A percentile compares a stretch with the other conserved stretches of the same genome.
Evolutionary conservation across 192 early-diverging fungal species (phyloP).

Genomic region (Coemansia pectinata): DNA sequence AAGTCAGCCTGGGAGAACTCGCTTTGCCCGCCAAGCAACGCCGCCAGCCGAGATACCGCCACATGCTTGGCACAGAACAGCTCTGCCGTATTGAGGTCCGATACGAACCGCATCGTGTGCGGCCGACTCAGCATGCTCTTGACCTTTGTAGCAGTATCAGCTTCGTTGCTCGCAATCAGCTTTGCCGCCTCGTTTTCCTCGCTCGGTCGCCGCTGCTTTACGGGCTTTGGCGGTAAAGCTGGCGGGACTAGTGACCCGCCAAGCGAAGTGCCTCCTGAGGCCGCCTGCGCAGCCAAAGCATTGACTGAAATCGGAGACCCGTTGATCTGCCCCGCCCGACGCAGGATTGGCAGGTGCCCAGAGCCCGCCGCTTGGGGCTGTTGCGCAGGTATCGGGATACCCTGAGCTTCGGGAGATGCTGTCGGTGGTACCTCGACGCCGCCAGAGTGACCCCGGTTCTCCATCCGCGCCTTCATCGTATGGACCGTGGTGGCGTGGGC

Average conservation of each 20-base stretch:
- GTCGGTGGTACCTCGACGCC: conserved; percentile 14
- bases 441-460: conserved; percentile 27
- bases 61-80: conserved; percentile 82
- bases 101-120: conserved; percentile 52
- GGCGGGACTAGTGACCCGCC: not conserved
- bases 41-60: conserved; percentile 75
- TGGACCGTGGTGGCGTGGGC: conserved; percentile 45
- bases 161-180: conserved; percentile 17
- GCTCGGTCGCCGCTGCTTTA: conserved; percentile 41
- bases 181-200: conserved; percentile 26
- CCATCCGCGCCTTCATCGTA: conserved; percentile 54
- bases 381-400: not conserved
- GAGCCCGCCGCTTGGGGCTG: conserved; percentile 17
- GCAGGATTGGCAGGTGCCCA: conserved; percentile 20
- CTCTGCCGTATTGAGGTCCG: conserved; percentile 70
- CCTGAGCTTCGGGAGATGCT: not conserved
- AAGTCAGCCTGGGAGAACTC: conserved; percentile 74
- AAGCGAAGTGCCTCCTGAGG: not conserved
- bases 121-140: conserved; percentile 53
- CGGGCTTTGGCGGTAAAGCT: conserved; percentile 19
- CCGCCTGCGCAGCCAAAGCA: conserved; percentile 13
- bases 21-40: conserved; percentile 62
- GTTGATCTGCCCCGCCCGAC: conserved; percentile 33
- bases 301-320: conserved; percentile 20
- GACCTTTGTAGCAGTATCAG: conserved; percentile 40